Evolutionary conservation across 495 filamentous ascomycete species (phyloP), one percentile per base, ranked within the genome.

Genomic region (Alectoria sarmentosa): DNA sequence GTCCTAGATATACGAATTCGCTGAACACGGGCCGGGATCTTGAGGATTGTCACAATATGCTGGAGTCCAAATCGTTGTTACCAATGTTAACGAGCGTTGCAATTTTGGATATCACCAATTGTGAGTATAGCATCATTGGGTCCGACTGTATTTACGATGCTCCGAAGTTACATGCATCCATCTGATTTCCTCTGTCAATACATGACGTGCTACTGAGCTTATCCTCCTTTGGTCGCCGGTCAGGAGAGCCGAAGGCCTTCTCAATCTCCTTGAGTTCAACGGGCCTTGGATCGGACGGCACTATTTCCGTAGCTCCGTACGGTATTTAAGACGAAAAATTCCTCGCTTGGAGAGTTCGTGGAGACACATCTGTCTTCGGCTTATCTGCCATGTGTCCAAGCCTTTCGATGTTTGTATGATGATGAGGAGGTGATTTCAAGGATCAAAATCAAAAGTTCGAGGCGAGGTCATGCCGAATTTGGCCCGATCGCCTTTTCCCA

Each of bases 1-100:
- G 19, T 28, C 48, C 17, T 19, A 66, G 64, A 58, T 37, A 37
- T 66, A 66, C 34, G 64, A 66, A 44, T 62, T 66, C 38, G 34
- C 28, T 7, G 58, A 66, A 21, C 30, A 48, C 30, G 13, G 36
- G 19, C 58, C 21, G 58, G 64, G 30, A 38, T 58, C 14, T 52
- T 52, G 48, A 52, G 11, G 26, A 1, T 15, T 30, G 23, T 17
- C 3, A 17, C 48, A 17, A 49, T 28, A 13, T 6, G 46, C 46
- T 3, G 26, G 23, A 10, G n/a, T 1, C n/a, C 46, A 28, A 14
- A 10, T 28, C 21, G 13, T 49, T 10, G 21, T 28, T 13, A 49
- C n/a, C 1, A 17, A 28, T 52, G 48, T 52, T 6, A 17, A 52
- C 4, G 30, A 28, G 48, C 30, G 48, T 26, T 17, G 48, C 48